Conservation (phyloP, 176 grass and related monocot species). For the Bonia amplexicaulis region DNA sequence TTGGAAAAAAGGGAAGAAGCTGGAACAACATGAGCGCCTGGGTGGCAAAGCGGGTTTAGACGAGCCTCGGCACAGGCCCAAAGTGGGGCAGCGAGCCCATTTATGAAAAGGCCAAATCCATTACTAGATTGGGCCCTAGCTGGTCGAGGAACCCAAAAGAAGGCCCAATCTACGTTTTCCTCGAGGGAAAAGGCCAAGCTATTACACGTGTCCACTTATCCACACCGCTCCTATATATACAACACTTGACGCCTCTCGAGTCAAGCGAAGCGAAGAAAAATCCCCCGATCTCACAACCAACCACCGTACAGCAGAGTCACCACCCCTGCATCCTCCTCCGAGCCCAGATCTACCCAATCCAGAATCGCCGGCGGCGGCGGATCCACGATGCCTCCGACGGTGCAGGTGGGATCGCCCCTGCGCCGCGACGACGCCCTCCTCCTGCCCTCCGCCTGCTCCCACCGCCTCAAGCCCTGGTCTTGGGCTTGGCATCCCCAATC, state of each 20-base stretch:
- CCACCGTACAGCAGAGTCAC: background rate
- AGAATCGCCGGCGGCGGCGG: slow-evolving; percentile 31
- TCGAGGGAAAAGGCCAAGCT: too few relatives aligned
- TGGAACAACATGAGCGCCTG: too few relatives aligned
- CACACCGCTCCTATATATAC: background rate
- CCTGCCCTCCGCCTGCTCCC: slow-evolving; percentile 40
- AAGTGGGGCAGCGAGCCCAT: too few relatives aligned
- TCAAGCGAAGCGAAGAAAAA: background rate
- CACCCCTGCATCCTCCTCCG: background rate
- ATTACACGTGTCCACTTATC: slow-evolving; percentile 49
- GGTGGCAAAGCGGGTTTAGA: too few relatives aligned
- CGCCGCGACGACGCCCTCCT: slow-evolving; percentile 25
- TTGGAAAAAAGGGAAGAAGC: too few relatives aligned
- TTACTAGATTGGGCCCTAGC: too few relatives aligned
- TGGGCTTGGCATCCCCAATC: slow-evolving; percentile 25
- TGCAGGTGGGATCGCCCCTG: slow-evolving; percentile 29
- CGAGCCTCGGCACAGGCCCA: too few relatives aligned
- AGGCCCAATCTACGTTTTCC: too few relatives aligned
- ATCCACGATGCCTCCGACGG: slow-evolving; percentile 39
- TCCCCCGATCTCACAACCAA: background rate
- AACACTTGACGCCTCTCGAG: background rate
- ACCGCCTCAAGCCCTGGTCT: slow-evolving; percentile 57
- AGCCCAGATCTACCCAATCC: slow-evolving; percentile 24
- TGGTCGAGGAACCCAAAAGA: too few relatives aligned
- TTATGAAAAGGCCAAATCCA: too few relatives aligned